Conservation (phyloP, 257 asterid species). For the Orobanche coerulescens region DNA sequence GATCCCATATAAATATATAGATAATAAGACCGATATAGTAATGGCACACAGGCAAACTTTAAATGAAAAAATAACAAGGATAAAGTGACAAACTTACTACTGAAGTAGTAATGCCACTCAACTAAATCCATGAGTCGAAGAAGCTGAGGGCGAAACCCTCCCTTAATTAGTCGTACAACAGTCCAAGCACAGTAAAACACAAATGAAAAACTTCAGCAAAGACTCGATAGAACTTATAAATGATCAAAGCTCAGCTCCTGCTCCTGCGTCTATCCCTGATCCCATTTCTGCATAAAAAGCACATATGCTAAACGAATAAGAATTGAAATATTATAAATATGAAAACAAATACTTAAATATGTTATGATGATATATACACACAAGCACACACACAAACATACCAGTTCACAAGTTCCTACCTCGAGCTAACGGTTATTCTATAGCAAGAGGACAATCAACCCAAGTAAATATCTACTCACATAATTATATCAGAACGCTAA, state of each 20-base stretch:
- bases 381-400: background rate
- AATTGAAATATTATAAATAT: background rate
- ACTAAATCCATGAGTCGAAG: conserved; percentile 73
- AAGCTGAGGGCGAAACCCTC: conserved; percentile 59
- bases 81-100: conserved; percentile 45
- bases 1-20: conserved; percentile 28
- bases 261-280: conserved; percentile 78
- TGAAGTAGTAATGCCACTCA: conserved; percentile 52
- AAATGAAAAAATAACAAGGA: conserved; percentile 18
- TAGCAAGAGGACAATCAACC: no score
- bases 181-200: conserved; percentile 57
- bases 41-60: conserved; percentile 21
- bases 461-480: no score
- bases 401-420: background rate
- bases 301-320: background rate
- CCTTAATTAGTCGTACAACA: conserved; percentile 59
- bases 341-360: background rate
- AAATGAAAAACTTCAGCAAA: conserved; percentile 33
- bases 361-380: no score
- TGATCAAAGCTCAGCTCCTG: conserved; percentile 57
- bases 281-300: conserved; percentile 56
- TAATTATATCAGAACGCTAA: no score
- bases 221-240: conserved; percentile 18
- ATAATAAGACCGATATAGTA: conserved; percentile 7
- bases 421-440: background rate